phyloP scores from a whole-genome alignment of 192 early-diverging fungal species.

The Chytriomyces sp. region DNA sequence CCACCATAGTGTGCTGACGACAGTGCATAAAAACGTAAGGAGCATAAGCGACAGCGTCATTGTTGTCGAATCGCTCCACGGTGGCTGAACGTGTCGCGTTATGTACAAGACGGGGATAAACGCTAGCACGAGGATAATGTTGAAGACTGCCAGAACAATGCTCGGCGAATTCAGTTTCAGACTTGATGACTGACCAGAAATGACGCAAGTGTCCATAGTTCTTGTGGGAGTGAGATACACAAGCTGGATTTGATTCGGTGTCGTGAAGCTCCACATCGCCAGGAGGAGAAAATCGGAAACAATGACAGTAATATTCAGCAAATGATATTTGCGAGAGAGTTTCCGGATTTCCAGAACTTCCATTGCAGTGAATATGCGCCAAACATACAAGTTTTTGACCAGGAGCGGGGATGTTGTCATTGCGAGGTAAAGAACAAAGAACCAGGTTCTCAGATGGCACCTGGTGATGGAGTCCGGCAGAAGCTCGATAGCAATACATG shows the following conservation, averaged over 20 bases:
- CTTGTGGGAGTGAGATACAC: background rate
- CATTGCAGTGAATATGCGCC: conserved; percentile 8
- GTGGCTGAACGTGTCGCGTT: background rate
- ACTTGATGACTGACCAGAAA: background rate
- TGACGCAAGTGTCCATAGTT: background rate
- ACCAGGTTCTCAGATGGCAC: background rate
- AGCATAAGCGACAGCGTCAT: background rate
- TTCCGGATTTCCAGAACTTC: conserved; percentile 4
- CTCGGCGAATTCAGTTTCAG: background rate
- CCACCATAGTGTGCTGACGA: too few relatives aligned
- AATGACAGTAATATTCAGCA: background rate
- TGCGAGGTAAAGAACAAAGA: background rate
- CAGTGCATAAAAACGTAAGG: background rate
- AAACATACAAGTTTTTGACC: conserved; percentile 21
- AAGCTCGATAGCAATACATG: background rate
- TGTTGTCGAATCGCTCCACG: background rate
- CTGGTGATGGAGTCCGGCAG: background rate
- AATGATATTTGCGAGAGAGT: background rate
- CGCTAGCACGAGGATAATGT: background rate
- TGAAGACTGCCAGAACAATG: background rate
- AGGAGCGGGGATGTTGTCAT: background rate
- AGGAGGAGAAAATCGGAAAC: background rate
- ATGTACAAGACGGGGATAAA: background rate
- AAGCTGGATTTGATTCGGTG: background rate
- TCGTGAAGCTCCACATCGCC: background rate